phyloP scores from a whole-genome alignment of 495 filamentous ascomycete genomes.

The Aspergillus diversus region DNA sequence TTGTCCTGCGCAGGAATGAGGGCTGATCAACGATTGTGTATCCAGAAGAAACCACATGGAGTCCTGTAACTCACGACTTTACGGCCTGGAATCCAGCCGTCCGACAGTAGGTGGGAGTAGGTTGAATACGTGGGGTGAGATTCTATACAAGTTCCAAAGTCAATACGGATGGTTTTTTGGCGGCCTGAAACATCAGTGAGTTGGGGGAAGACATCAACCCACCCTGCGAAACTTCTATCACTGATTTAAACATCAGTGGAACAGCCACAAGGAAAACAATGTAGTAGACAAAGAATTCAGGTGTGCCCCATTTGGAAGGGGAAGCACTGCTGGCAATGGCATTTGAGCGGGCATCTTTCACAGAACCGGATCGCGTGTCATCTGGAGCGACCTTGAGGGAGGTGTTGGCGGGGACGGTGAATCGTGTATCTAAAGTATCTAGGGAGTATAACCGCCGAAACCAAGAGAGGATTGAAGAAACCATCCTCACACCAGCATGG shows the following conservation, averaged over 20 bases:
- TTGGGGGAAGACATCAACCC: slow-evolving; percentile 22
- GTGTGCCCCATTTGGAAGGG: slow-evolving; percentile 78
- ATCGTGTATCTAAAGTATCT: slow-evolving; percentile 91
- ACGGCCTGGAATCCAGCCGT: slow-evolving; percentile 94
- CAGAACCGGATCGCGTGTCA: slow-evolving; percentile 43
- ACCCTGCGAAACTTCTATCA: slow-evolving; percentile 87
- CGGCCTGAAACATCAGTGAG: background rate
- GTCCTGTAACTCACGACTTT: slow-evolving; percentile 68
- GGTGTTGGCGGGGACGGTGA: slow-evolving; percentile 72
- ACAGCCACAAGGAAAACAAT: slow-evolving; percentile 67
- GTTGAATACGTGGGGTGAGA: slow-evolving; percentile 79
- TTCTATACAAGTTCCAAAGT: slow-evolving; percentile 50
- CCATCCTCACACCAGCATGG: slow-evolving; percentile 46
- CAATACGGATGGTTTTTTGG: slow-evolving; percentile 16
- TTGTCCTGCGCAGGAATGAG: slow-evolving; percentile 63
- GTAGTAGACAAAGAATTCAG: slow-evolving; percentile 86
- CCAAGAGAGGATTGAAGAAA: slow-evolving; percentile 26
- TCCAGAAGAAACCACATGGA: background rate
- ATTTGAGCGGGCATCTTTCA: slow-evolving; percentile 51
- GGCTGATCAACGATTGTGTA: background rate
- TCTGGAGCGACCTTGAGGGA: slow-evolving; percentile 60
- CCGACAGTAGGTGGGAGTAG: slow-evolving; percentile 69
- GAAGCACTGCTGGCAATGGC: slow-evolving; percentile 47
- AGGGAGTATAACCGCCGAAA: slow-evolving; percentile 50
- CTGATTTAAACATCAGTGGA: slow-evolving; percentile 89